Conservation (phyloP, 2,329 filamentous ascomycete genomes). For the Penicillium paneum region DNA sequence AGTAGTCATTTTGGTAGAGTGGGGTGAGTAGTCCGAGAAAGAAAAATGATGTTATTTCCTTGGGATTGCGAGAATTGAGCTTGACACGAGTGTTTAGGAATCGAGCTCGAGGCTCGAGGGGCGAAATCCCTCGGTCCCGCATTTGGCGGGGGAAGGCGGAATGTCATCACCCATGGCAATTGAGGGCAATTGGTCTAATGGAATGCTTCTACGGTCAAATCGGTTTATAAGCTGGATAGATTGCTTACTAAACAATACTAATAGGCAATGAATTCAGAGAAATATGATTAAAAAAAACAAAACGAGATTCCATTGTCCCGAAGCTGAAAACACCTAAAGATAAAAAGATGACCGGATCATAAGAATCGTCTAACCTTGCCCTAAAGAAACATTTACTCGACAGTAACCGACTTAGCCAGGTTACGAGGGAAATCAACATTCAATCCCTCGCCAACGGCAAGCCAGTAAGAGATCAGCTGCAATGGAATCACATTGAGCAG, state of each 20-base stretch:
- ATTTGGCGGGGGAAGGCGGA: conserved; percentile 18
- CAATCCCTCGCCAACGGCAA: conserved; percentile 89
- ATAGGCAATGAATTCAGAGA: background rate
- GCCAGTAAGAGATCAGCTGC: conserved; percentile 98
- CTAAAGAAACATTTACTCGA: conserved; percentile 65
- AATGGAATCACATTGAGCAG: conserved; percentile 96
- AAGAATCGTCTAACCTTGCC: conserved; percentile 21
- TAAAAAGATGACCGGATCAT: conserved; percentile 23
- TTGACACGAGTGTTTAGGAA: conserved; percentile 1
- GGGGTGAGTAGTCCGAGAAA: background rate
- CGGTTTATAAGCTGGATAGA: background rate
- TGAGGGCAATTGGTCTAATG: background rate
- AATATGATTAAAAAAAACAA: background rate
- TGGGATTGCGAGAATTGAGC: conserved; percentile 1
- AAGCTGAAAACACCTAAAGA: conserved; percentile 24
- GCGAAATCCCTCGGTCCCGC: conserved; percentile 18
- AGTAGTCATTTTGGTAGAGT: conserved; percentile 44
- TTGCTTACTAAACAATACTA: background rate
- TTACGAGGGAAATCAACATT: conserved; percentile 99
- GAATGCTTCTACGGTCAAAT: background rate
- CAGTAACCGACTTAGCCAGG: conserved; percentile 97
- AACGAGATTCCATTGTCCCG: conserved; percentile 19
- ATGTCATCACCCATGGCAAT: conserved; percentile 15
- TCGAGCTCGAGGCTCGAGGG: background rate
- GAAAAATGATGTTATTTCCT: background rate